Base-by-base conservation (phyloP, 1,284 basidiomycete species). In the Heterobasidion irregulare region DNA sequence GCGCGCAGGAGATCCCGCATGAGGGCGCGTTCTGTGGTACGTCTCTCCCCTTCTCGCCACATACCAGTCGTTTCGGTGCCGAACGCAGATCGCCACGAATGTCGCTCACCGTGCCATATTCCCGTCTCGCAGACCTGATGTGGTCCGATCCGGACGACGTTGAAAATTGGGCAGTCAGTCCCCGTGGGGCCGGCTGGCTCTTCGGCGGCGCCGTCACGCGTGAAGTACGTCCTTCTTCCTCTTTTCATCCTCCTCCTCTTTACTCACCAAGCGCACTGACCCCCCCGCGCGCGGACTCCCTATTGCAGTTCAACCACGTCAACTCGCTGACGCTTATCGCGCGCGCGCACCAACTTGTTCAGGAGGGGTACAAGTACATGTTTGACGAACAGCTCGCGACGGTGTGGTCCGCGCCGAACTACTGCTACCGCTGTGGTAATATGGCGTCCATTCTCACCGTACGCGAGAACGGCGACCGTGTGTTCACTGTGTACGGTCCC, bases 341-440 rank as follows among this genome's bases (percentile, higher is more conserved):
- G 2, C 83, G 94, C 38, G 94, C 94, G 0, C 94, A 97, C 68
- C 94, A 97, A 67, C 83, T 98, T 8, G 94, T 97, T 1, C 93
- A 97, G 70, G 96, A 98, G 71, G 96, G 96, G 0, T 97, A 89
- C 77, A 98, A 98, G 72, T 89, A 95, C 71, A 97, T 98, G 94
- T 98, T 98, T 64, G 92, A 97, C 67, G 83, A 90, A 58, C 77
- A 85, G 55, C 86, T 99, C 38, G 96, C 98, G 0, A 99, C 97
- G 0, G 96, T 99, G 6, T 99, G 96, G 97, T 90, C 86, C 1
- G 96, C 96, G 33, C 96, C 96, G 15, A 99, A 99, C 69, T 99
- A 94, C 69, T 94, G 91, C 67, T 94, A 94, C 65, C 80, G 92
- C 33, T 86, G 83, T 65, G 89, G 91, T 45, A 92, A 93, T 59